Base-by-base conservation (phyloP, 148 eudicot species). In the Camellia sinensis region DNA sequence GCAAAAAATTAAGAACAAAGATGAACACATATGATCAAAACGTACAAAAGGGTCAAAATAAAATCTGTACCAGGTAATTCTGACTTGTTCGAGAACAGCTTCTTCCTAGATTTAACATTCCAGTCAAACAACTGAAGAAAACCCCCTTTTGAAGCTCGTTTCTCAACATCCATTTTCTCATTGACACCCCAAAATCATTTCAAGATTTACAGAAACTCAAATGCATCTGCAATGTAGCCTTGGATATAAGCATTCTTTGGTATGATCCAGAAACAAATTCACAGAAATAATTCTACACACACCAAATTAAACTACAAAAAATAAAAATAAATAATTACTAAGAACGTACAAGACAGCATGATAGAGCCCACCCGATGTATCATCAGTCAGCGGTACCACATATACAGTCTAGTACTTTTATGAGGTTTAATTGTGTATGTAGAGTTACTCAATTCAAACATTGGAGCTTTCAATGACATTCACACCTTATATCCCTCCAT, bases 111-210 rank as follows among this genome's bases (percentile, higher is more conserved):
- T n/a, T n/a, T n/a, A n/a, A n/a, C n/a, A n/a, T n/a, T 90, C 97
- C 97, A 95, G 83, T 93, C 99, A 79, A 95, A 95, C 91, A 95
- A 83, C 87, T 93, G 88, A 75, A 92, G 89, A 76, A 95, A 91
- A 21, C 97, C 88, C 45, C 97, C 99, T 82, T 89, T 95, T 4
- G 90, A 89, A 59, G 83, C 85, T 84, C 86, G 87, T 75, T 87
- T 89, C 83, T 92, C 97, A 63, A 89, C 82, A 74, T 90, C 97
- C 98, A 95, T 95, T 87, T 79, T 80, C 80, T 80, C 86, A 80
- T 80, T 67, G 78, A 69, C 63, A 64, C 64, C 72, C 44, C 64
- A n/a, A 66, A 56, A 40, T 40, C 73, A 66, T 45, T 43, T 74
- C 74, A 80, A 76, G 21, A 76, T 71, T 83, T 67, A 75, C 70